Conservation (phyloP, 106 monocot species). For the Acanthochlamys bracteata region DNA sequence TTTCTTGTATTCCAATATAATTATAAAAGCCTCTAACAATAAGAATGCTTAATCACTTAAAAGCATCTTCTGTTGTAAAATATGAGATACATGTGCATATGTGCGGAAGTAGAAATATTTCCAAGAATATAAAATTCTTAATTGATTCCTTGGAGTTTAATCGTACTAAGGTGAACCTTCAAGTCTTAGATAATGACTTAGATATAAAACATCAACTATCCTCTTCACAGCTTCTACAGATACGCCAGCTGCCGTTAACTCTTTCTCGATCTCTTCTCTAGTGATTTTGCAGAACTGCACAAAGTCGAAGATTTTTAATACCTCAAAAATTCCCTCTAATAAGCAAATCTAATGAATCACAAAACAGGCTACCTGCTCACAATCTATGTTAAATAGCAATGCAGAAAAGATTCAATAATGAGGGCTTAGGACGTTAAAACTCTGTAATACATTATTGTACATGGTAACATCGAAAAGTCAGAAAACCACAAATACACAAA, state of each 20-base stretch:
- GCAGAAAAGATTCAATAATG: too few species aligned
- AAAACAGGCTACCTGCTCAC: neutral
- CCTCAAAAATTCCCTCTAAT: too few species aligned
- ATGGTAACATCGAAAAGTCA: too few species aligned
- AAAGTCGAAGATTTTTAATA: neutral
- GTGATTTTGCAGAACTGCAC: constrained; percentile 79
- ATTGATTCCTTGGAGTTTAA: neutral
- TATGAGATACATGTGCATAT: too few species aligned
- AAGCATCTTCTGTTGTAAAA: too few species aligned
- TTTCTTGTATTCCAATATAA: too few species aligned
- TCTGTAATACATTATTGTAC: too few species aligned
- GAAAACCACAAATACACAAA: neutral
- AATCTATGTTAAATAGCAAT: too few species aligned
- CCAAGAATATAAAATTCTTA: neutral
- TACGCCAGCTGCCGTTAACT: constrained; percentile 50
- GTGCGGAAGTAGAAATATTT: neutral
- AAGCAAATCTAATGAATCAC: neutral
- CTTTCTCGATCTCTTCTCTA: constrained; percentile 84
- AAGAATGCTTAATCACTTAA: too few species aligned
- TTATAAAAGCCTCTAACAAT: too few species aligned
- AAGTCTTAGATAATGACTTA: constrained; percentile 70
- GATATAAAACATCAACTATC: constrained; percentile 68
- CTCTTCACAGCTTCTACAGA: constrained; percentile 68
- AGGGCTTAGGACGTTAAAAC: too few species aligned
- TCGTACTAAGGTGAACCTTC: constrained; percentile 48